A percentile compares a stretch with the other conserved stretches of the same genome.
Conservation (phyloP, 179 eudicot species). For the Patellifolia procumbens region DNA sequence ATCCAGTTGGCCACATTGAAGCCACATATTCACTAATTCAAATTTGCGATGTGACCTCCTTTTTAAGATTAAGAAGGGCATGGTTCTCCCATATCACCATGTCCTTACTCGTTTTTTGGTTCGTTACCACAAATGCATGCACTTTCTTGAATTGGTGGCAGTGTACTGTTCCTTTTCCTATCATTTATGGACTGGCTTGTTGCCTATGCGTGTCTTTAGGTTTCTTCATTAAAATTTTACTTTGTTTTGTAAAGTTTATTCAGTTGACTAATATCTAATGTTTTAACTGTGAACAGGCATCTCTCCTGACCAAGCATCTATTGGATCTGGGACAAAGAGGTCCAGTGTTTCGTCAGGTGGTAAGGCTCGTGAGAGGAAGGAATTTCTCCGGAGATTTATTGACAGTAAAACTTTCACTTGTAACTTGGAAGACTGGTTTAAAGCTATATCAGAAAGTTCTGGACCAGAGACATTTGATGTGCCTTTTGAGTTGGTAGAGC, state of each 20-base stretch:
- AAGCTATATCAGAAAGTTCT: slow-evolving; percentile 50
- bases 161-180: neutral
- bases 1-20: too few species aligned
- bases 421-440: slow-evolving; percentile 69
- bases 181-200: neutral
- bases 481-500: slow-evolving; percentile 87
- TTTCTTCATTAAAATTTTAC: neutral
- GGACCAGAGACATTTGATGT: slow-evolving; percentile 57
- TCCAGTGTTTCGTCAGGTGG: slow-evolving; percentile 72
- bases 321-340: slow-evolving; percentile 72
- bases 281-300: slow-evolving; percentile 46
- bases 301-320: slow-evolving; percentile 73
- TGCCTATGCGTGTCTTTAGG: neutral
- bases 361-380: slow-evolving; percentile 59
- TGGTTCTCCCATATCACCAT: too few species aligned
- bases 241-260: slow-evolving; percentile 7
- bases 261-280: neutral
- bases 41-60: too few species aligned
- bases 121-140: neutral
- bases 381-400: slow-evolving; percentile 73
- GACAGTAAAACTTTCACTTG: slow-evolving; percentile 57
- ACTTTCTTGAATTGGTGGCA: neutral
- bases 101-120: too few species aligned
- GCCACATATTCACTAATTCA: too few species aligned
- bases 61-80: too few species aligned